Evolutionary conservation across 495 filamentous ascomycete species (phyloP).

Genomic region (Xylaria castorea): DNA sequence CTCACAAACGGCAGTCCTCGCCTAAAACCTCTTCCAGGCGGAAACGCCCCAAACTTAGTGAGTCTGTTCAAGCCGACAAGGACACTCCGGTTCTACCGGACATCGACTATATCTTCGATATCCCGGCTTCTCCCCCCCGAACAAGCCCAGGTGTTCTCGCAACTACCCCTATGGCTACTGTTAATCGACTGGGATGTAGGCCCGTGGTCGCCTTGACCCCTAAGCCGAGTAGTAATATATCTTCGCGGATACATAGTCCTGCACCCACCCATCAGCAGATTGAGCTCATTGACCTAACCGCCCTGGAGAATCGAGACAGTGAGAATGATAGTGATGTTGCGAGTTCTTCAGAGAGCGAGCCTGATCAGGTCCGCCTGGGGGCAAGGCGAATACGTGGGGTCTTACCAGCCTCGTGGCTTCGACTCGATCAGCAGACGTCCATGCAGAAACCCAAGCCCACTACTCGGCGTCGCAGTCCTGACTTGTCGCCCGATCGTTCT

Average conservation of each 20-base stretch:
- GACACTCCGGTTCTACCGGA: slow-evolving; percentile 16
- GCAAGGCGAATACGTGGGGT: slow-evolving; percentile 73
- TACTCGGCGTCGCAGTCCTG: slow-evolving; percentile 49
- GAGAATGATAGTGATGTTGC: slow-evolving; percentile 22
- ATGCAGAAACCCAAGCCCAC: slow-evolving; percentile 32
- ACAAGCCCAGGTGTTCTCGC: slow-evolving; percentile 35
- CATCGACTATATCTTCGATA: slow-evolving; percentile 34
- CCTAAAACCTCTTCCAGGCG: slow-evolving; percentile 33
- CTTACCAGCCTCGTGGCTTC: slow-evolving; percentile 88
- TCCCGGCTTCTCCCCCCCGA: slow-evolving; percentile 39
- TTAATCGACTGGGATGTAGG: slow-evolving; percentile 21
- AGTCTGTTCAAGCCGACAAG: slow-evolving; percentile 26
- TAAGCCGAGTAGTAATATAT: slow-evolving; percentile 35
- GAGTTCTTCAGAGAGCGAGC: slow-evolving; percentile 49
- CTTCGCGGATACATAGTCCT: slow-evolving; percentile 35
- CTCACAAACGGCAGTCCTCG: slow-evolving; percentile 35
- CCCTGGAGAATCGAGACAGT: slow-evolving; percentile 29
- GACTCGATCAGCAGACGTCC: slow-evolving; percentile 65
- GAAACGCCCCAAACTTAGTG: slow-evolving; percentile 32
- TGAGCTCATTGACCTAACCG: slow-evolving; percentile 37
- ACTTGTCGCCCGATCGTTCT: slow-evolving; percentile 39
- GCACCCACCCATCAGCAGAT: slow-evolving; percentile 34
- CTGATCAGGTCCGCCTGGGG: slow-evolving; percentile 48
- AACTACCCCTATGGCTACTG: slow-evolving; percentile 26
- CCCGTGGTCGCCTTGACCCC: slow-evolving; percentile 28